Base-by-base conservation (phyloP, 2,329 filamentous ascomycete species). In the Bimuria novae-zelandiae region DNA sequence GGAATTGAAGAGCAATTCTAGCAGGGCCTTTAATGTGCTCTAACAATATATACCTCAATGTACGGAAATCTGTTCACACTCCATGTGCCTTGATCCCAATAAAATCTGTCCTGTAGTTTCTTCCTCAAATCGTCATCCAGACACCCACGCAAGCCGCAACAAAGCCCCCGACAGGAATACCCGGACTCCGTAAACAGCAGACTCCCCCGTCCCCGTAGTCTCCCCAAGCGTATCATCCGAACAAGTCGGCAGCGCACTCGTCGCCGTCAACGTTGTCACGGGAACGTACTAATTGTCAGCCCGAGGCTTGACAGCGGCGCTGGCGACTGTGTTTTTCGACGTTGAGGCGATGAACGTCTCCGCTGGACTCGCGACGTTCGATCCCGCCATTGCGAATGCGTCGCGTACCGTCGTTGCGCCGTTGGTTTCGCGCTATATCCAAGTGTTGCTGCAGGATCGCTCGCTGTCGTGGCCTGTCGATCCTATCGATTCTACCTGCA, bases 371-470 rank as follows among this genome's bases (percentile, higher is more conserved):
- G 59, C 39, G 17, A 21, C 43, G 3, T 62, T 56, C 35, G 50
- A 58, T 27, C 57, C 54, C 10, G 10, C n/a, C 3, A 37, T 58
- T 11, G 56, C 56, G 14, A 43, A 41, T 8, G 14, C 22, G 2
- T 44, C 22, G 11, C 21, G 23, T 10, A 32, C 44, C 10, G 19
- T 49, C 8, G 17, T 39, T 10, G 52, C 48, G 7, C 54, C 52
- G 3, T 21, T 46, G 14, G 50, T 59, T 17, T 51, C 54, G 12
- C 43, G 42, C 25, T 49, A 52, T 11, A 50, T 56, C 17, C 51
- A 59, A 25, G 52, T 42, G 19, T 56, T 60, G 57, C 40, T 60
- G 16, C 46, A 45, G 25, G 59, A 62, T 49, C 54, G 46, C 22
- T 52, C 57, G 1, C 22, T 60, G 3, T 25, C 57, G 14, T 56